phyloP scores from a whole-genome alignment of 805 yeast genomes.

The Limtongia smithiae region DNA sequence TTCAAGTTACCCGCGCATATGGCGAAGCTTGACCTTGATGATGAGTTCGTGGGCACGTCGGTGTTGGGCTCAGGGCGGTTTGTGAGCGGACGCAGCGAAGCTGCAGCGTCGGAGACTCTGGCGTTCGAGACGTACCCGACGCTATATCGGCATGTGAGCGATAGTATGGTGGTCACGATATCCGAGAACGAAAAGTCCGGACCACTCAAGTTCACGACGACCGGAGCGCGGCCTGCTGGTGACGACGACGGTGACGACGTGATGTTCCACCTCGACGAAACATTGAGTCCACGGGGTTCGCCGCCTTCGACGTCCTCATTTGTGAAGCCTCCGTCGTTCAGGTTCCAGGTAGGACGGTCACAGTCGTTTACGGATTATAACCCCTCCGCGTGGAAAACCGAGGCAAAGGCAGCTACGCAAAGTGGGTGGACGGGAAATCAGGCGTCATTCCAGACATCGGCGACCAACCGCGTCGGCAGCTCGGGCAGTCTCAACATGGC shows the following conservation, averaged over 20 bases:
- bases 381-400: constrained; percentile 4
- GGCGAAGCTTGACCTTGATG: constrained; percentile 5
- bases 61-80: background rate
- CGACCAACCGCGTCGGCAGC: constrained; percentile 1
- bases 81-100: too few species aligned
- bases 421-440: constrained; percentile 20
- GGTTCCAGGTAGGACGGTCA: background rate
- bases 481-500: background rate
- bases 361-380: constrained; percentile 12
- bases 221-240: background rate
- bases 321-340: constrained; percentile 1
- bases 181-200: too few species aligned
- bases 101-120: too few species aligned
- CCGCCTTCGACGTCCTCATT: background rate
- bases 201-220: too few species aligned
- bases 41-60: background rate
- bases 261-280: constrained; percentile 22
- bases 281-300: background rate
- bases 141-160: background rate
- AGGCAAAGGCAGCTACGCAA: constrained; percentile 4
- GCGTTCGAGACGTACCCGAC: background rate
- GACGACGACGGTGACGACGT: constrained; percentile 12
- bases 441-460: constrained; percentile 8
- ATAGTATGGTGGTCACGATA: too few species aligned
- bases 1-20: constrained; percentile 12